A percentile compares a stretch with the other conserved stretches of the same genome.
Evolutionary conservation across 2,329 filamentous ascomycete species (phyloP).

Genomic region (Madurella mycetomatis): DNA sequence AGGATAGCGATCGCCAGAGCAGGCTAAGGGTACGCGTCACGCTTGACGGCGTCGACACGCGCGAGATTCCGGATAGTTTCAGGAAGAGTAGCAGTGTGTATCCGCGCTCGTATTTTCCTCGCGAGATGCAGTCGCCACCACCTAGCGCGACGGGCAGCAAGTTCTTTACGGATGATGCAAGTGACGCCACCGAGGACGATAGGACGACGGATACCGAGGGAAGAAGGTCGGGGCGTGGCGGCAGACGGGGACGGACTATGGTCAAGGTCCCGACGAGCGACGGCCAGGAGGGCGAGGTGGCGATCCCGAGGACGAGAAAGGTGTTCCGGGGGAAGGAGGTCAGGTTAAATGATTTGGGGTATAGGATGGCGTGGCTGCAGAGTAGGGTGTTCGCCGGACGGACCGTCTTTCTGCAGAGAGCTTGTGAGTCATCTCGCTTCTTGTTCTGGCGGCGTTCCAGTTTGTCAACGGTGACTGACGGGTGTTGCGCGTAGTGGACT

Average conservation of each 20-base stretch:
- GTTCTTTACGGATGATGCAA: slow-evolving; percentile 65
- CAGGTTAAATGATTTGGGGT: slow-evolving; percentile 87
- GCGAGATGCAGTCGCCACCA: slow-evolving; percentile 85
- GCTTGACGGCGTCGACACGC: slow-evolving; percentile 88
- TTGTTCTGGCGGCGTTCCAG: not conserved
- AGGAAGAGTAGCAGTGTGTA: slow-evolving; percentile 86
- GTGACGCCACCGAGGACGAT: slow-evolving; percentile 56
- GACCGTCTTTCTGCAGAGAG: slow-evolving; percentile 84
- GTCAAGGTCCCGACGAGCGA: slow-evolving; percentile 63
- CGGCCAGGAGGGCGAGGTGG: slow-evolving; percentile 67
- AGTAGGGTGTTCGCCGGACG: slow-evolving; percentile 84
- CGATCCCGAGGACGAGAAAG: slow-evolving; percentile 69
- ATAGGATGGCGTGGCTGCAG: slow-evolving; percentile 95
- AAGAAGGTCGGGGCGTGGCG: slow-evolving; percentile 32
- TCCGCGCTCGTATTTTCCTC: slow-evolving; percentile 85
- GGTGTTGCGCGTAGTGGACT: slow-evolving; percentile 62
- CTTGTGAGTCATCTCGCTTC: slow-evolving; percentile 59
- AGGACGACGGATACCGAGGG: slow-evolving; percentile 49
- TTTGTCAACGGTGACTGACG: not conserved
- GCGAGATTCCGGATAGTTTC: slow-evolving; percentile 94
- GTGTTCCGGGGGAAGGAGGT: slow-evolving; percentile 73
- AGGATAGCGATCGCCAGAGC: slow-evolving; percentile 76
- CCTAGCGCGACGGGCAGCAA: slow-evolving; percentile 68
- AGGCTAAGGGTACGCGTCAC: slow-evolving; percentile 86
- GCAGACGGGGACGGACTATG: slow-evolving; percentile 38